Conservation (phyloP, 2,329 filamentous ascomycete species). For the Pseudocercospora macadamiae region DNA sequence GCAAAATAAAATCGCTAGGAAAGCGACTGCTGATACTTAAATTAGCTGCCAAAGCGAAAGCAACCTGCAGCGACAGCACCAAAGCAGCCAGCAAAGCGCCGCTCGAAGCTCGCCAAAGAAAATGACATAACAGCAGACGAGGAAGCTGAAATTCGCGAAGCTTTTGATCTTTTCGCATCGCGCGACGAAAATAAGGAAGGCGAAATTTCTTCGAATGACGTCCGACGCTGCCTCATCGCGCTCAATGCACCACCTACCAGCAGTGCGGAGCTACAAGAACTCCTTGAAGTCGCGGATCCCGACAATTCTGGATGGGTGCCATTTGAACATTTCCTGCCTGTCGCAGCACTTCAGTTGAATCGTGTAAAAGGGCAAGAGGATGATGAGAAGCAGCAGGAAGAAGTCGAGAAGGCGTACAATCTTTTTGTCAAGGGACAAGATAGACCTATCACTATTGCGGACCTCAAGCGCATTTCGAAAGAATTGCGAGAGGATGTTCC, state of each 20-base stretch:
- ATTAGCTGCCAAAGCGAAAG: constrained; percentile 38
- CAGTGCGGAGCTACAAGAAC: constrained; percentile 70
- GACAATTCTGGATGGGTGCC: constrained; percentile 75
- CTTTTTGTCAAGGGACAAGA: constrained; percentile 70
- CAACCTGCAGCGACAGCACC: constrained; percentile 25
- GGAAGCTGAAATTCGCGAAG: constrained; percentile 88
- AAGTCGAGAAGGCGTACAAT: constrained; percentile 79
- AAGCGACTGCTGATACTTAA: background rate
- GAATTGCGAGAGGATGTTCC: constrained; percentile 81
- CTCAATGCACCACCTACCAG: constrained; percentile 72
- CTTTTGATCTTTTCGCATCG: constrained; percentile 74
- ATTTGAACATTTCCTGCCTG: constrained; percentile 81
- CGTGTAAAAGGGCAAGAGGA: constrained; percentile 41
- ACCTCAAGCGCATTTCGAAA: constrained; percentile 77
- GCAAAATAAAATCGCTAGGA: background rate
- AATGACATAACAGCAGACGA: constrained; percentile 82
- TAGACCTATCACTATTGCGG: constrained; percentile 74
- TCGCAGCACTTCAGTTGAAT: constrained; percentile 84
- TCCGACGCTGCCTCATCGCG: constrained; percentile 60
- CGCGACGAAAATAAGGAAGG: constrained; percentile 59
- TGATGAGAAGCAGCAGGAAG: constrained; percentile 56
- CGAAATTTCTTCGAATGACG: constrained; percentile 47
- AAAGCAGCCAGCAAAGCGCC: constrained; percentile 55
- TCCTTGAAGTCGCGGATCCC: constrained; percentile 81
- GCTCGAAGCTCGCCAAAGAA: constrained; percentile 89